Evolutionary conservation across 2,329 filamentous ascomycete genomes (phyloP), one percentile per base, ranked within the genome.

Genomic region (Xylaria sp.): DNA sequence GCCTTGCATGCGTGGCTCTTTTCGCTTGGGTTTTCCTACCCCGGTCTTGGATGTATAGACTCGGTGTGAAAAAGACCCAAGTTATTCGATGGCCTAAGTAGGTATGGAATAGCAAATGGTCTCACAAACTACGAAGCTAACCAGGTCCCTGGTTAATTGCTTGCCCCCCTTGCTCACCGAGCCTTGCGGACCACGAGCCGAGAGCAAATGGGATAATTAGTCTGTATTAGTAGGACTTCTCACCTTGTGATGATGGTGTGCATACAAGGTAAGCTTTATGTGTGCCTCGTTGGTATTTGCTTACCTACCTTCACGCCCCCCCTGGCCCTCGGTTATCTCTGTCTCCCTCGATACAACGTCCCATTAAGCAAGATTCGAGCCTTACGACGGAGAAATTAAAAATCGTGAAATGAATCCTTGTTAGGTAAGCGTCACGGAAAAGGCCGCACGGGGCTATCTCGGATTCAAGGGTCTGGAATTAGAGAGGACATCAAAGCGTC

Each of bases 281-380:
- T 56, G 27, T 51, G 17, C 45, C 54, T 42, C 14, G 24, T 51
- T 61, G 21, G 32, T 39, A 19, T 6, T 42, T 1, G 9, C 17
- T 17, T 36, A 36, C 17, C 6, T 32, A 14, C 5, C 34, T 51
- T 50, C 12, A 27, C n/a, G n/a, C 8, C 39, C 9, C 27, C 61
- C 65, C 56, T 32, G 56, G 34, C 56, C 19, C 19, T 68, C 65
- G 65, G 61, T 42, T 68, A 68, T 64, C 61, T 67, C 60, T 61
- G n/a, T 51, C 34, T 58, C 14, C 12, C 42, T n/a, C 42, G 42
- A 66, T 47, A 47, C 42, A 45, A 50, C 60, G 39, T 63, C 42
- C 50, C 54, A 51, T 57, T 9, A 14, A 36, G 42, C 51, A 34
- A 61, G 61, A 68, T 63, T 54, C 32, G 19, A 58, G 55, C 24